Percentiles rank a stretch among this genome's conserved stretches.
Evolutionary conservation across 192 early-diverging fungal genomes (phyloP).

Genomic region (Coemansia sp.): DNA sequence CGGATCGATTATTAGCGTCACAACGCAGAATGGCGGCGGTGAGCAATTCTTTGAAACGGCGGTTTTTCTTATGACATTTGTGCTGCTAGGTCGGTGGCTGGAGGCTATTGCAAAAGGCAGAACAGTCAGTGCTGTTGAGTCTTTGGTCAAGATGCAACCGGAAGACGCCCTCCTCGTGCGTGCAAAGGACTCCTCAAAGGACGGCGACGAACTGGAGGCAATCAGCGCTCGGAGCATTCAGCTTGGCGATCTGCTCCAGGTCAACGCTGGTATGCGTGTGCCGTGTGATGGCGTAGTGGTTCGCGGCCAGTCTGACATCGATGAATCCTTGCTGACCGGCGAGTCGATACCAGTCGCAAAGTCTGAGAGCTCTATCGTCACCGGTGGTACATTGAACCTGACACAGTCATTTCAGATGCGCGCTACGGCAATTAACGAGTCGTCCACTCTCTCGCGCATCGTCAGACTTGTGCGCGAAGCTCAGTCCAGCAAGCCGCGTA

Average conservation of each 20-base stretch:
- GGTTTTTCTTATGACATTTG: conserved; percentile 87
- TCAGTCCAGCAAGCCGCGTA: conserved; percentile 89
- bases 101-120: conserved; percentile 93
- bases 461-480: conserved; percentile 90
- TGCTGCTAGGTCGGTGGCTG: conserved; percentile 86
- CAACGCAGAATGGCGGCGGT: conserved; percentile 52
- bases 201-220: conserved; percentile 20
- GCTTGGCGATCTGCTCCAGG: conserved; percentile 50
- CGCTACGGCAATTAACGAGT: conserved; percentile 80
- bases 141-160: conserved; percentile 65
- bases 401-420: conserved; percentile 76
- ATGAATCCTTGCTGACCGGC: conserved; percentile 94
- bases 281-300: conserved; percentile 55
- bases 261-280: conserved; percentile 67
- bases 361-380: conserved; percentile 63
- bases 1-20: conserved; percentile 72
- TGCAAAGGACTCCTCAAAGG: background rate
- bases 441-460: conserved; percentile 88
- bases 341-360: conserved; percentile 87
- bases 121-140: conserved; percentile 73
- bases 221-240: conserved; percentile 46
- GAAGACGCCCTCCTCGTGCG: conserved; percentile 43
- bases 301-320: conserved; percentile 58
- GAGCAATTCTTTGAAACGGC: conserved; percentile 94
- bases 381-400: conserved; percentile 93